Conservation (phyloP, 2,329 filamentous ascomycete genomes). For the Alternaria sp. region DNA sequence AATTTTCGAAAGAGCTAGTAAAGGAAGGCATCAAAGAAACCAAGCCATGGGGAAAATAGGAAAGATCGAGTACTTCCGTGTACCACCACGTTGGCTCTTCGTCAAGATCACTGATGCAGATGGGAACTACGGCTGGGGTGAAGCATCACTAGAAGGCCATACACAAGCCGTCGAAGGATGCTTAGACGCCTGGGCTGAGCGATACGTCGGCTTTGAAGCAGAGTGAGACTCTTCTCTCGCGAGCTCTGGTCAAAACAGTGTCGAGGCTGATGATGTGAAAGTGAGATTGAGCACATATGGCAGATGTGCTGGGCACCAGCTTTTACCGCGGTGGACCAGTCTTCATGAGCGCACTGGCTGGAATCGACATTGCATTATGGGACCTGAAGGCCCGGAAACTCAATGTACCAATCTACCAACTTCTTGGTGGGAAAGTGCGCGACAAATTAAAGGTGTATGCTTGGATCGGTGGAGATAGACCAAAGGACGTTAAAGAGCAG, state of each 20-base stretch:
- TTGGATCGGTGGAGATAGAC: slow-evolving; percentile 80
- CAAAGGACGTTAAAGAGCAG: slow-evolving; percentile 69
- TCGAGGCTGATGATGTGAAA: slow-evolving; percentile 40
- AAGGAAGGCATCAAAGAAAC: background rate
- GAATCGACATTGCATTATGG: slow-evolving; percentile 82
- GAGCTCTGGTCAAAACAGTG: background rate
- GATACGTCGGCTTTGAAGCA: slow-evolving; percentile 72
- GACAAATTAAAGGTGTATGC: slow-evolving; percentile 75
- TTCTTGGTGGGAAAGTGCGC: slow-evolving; percentile 77
- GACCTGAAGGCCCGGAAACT: slow-evolving; percentile 74
- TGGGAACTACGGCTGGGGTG: slow-evolving; percentile 74
- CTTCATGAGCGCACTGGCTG: slow-evolving; percentile 79
- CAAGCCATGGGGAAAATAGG: slow-evolving; percentile 69
- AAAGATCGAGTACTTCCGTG: slow-evolving; percentile 75
- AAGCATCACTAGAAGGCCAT: slow-evolving; percentile 77
- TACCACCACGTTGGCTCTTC: slow-evolving; percentile 78
- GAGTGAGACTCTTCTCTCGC: slow-evolving; percentile 61
- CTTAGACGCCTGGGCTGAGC: slow-evolving; percentile 70
- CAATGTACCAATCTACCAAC: slow-evolving; percentile 73
- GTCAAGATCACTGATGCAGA: slow-evolving; percentile 76
- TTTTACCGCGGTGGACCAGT: slow-evolving; percentile 83
- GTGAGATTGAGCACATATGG: slow-evolving; percentile 83
- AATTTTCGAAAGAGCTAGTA: background rate
- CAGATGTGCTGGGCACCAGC: slow-evolving; percentile 71
- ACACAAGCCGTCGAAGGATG: slow-evolving; percentile 77